Percentiles rank a stretch among this genome's conserved stretches.
Conservation (phyloP, 176 grass and related monocot species). For the Otatea glauca region DNA sequence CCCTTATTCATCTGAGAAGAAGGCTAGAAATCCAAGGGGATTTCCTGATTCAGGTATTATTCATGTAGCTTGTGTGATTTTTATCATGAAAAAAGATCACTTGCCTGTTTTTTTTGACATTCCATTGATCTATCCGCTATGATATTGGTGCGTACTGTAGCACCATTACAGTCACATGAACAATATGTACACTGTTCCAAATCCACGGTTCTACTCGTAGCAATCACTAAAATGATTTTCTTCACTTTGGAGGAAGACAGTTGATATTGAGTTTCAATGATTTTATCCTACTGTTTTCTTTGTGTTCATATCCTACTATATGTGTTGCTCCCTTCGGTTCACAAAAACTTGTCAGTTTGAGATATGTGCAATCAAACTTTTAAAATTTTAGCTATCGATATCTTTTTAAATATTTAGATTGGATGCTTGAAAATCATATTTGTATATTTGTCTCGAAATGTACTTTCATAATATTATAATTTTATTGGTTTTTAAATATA, state of each 20-base stretch:
- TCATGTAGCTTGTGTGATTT: background rate
- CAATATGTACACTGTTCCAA: background rate
- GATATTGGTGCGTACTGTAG: background rate
- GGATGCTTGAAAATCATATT: no score
- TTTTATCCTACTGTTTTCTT: slow-evolving; percentile 17
- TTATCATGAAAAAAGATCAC: background rate
- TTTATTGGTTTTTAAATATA: no score
- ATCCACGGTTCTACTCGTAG: slow-evolving; percentile 20
- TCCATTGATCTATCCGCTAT: background rate
- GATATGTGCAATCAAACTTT: no score
- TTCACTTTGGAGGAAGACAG: background rate
- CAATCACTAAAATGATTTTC: slow-evolving; percentile 21
- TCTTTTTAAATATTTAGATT: no score
- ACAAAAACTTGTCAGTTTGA: no score
- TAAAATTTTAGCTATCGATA: no score
- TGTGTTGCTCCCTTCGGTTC: background rate
- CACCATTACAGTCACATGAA: slow-evolving; percentile 15
- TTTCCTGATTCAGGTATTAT: slow-evolving; percentile 73
- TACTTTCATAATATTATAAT: no score
- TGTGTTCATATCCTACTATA: slow-evolving; percentile 10
- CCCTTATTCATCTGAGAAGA: slow-evolving; percentile 57
- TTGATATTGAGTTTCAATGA: slow-evolving; percentile 10
- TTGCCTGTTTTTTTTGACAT: background rate
- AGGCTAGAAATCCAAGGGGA: slow-evolving; percentile 60
- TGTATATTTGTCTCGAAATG: no score